Conservation (phyloP, 306 rosid species). For the Ceratonia siliqua region DNA sequence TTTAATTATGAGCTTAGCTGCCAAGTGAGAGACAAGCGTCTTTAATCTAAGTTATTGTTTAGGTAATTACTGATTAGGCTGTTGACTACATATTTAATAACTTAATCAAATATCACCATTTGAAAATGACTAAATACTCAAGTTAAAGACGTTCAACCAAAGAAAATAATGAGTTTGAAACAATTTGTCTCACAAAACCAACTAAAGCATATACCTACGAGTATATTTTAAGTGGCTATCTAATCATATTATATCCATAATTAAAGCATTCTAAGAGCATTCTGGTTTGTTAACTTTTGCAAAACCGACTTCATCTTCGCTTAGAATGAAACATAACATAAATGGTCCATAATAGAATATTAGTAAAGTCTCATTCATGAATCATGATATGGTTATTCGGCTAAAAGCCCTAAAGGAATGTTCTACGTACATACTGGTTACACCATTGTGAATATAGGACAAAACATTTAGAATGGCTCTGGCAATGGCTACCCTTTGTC, state of each 20-base stretch:
- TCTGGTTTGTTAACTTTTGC: neutral
- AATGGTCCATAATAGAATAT: neutral
- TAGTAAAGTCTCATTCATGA: neutral
- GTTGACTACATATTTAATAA: conserved; percentile 3
- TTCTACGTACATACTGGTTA: neutral
- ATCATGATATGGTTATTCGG: neutral
- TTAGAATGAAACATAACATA: no score
- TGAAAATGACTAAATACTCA: neutral
- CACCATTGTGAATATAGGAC: neutral
- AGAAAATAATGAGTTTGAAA: neutral
- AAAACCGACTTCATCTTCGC: neutral
- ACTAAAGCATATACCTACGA: no score
- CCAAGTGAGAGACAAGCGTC: neutral
- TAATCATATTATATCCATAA: neutral
- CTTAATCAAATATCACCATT: neutral
- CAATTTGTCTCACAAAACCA: neutral
- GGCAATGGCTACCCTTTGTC: conserved; percentile 92
- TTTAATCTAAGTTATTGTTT: neutral
- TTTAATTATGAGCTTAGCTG: neutral
- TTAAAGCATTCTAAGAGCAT: neutral
- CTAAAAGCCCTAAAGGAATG: no score
- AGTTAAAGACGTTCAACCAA: conserved; percentile 14
- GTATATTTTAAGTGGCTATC: no score
- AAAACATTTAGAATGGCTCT: conserved; percentile 68
- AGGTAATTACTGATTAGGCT: neutral